Evolutionary conservation across 2,329 filamentous ascomycete genomes (phyloP).

Genomic region (Trichoderma sp.): DNA sequence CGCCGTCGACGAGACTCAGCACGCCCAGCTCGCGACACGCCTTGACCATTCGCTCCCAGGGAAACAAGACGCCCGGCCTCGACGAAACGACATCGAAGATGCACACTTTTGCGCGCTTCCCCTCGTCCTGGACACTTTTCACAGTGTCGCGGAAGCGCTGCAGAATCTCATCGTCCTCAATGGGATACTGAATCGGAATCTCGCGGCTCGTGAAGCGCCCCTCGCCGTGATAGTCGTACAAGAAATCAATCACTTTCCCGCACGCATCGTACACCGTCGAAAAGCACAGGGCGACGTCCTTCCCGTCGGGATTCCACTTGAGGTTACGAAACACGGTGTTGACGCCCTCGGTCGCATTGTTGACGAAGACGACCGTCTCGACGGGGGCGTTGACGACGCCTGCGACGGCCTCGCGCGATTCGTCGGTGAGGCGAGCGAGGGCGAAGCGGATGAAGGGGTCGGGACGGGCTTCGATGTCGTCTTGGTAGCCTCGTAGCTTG

Average conservation of each 20-base stretch:
- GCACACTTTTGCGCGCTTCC: constrained; percentile 66
- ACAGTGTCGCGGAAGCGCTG: constrained; percentile 61
- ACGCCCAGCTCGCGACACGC: constrained; percentile 68
- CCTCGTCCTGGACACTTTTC: constrained; percentile 49
- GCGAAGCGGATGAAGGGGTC: constrained; percentile 58
- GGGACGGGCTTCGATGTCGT: constrained; percentile 65
- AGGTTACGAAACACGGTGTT: constrained; percentile 23
- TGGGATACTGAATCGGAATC: constrained; percentile 67
- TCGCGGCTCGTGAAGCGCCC: constrained; percentile 47
- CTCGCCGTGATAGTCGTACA: constrained; percentile 41
- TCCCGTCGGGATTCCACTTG: constrained; percentile 56
- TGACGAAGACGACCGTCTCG: constrained; percentile 72
- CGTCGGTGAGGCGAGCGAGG: constrained; percentile 59
- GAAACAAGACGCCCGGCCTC: constrained; percentile 75
- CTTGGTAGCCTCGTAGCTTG: constrained; percentile 64
- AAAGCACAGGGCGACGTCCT: constrained; percentile 79
- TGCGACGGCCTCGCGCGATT: constrained; percentile 58
- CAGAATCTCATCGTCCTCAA: constrained; percentile 68
- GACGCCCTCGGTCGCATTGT: constrained; percentile 56
- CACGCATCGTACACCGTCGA: constrained; percentile 77
- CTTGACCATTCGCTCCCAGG: constrained; percentile 67
- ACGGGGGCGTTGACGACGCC: constrained; percentile 64
- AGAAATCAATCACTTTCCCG: constrained; percentile 56
- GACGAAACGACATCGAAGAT: constrained; percentile 78
- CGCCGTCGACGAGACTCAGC: constrained; percentile 77